Evolutionary conservation across 352 stramenopile species (phyloP), one percentile per base, ranked within the genome.

Genomic region (Aphanomyces cochlioides): DNA sequence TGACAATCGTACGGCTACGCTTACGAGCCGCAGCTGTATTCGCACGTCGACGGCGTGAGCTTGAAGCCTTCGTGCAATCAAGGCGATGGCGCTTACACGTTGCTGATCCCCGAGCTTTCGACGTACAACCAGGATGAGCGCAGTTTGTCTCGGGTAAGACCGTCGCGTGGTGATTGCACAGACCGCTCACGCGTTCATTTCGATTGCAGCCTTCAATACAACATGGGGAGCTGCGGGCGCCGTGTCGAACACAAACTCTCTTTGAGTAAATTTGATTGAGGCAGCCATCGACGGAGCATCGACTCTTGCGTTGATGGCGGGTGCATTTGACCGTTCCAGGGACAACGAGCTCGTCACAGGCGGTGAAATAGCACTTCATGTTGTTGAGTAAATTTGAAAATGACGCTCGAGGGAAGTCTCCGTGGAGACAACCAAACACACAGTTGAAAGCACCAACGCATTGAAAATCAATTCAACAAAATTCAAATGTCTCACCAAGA

Each of bases 171-270:
- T 83, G 82, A 67, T 89, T 89, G 70, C 84, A 92, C 3, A 90
- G 73, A 2, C 84, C 84, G 1, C 81, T 81, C 17, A 83, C 82
- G 15, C 84, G 81, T 21, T 81, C 84, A 66, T 92, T 83, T 67
- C 89, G 80, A 76, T 89, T 84, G 73, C 84, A 92, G 39, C 74
- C 80, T 40, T 89, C 80, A 37, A 90, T 78, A 53, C 87, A 87
- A 69, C 84, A 92, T 3, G 82, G 74, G 0, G 81, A 74, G 4
- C 79, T 82, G 40, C 84, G 41, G 19, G 28, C 84, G 21, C 84
- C 84, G 47, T 92, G 84, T 10, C 84, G 82, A 40, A 92, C 84
- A 58, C 84, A 92, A 47, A 90, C 88, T 21, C 90, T 81, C 5
- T 83, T 73, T 28, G 82, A 81, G 66, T 92, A 83, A 0, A 83